Percentiles rank a stretch among this genome's conserved stretches.
Evolutionary conservation across 2,329 filamentous ascomycete genomes (phyloP).

Genomic region (Apiospora koreana): DNA sequence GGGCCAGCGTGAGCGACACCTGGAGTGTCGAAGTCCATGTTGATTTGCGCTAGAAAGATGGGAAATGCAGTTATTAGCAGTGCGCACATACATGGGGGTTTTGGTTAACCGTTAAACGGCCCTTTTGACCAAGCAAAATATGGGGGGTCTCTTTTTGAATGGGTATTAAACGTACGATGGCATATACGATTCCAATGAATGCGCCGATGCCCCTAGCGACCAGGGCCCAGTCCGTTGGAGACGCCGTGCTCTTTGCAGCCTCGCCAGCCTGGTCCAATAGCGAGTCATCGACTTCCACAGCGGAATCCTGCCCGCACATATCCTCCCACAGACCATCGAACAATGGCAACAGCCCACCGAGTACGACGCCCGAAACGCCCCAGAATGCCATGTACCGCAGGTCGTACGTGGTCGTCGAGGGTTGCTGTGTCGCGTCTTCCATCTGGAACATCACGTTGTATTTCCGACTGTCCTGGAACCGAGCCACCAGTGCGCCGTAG

Average conservation of each 20-base stretch:
- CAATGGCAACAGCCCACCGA: constrained; percentile 82
- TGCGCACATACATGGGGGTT: background rate
- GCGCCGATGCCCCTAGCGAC: constrained; percentile 60
- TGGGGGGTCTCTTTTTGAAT: background rate
- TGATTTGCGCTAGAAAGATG: constrained; percentile 67
- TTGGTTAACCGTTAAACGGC: constrained; percentile 2
- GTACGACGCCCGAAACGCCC: constrained; percentile 74
- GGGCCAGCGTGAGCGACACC: constrained; percentile 81
- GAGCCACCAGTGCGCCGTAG: constrained; percentile 80
- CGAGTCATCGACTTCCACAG: constrained; percentile 21
- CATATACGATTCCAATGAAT: constrained; percentile 63
- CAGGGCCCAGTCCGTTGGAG: constrained; percentile 69
- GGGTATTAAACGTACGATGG: constrained; percentile 66
- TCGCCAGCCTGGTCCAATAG: constrained; percentile 28
- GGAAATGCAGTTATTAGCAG: constrained; percentile 9
- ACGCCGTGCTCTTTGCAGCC: background rate
- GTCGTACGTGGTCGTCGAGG: constrained; percentile 36
- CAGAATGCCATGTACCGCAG: constrained; percentile 77
- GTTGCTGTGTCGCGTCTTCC: constrained; percentile 36
- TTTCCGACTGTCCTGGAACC: constrained; percentile 70
- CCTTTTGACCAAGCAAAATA: constrained; percentile 6
- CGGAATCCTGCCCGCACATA: constrained; percentile 38
- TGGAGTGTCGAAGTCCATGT: constrained; percentile 96
- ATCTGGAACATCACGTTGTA: constrained; percentile 62
- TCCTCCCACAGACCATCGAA: constrained; percentile 76